These are phyloP conservation scores for Salix brachista DNA, from an alignment of 345 rosid species.

Conservation along the genomic window DNA sequence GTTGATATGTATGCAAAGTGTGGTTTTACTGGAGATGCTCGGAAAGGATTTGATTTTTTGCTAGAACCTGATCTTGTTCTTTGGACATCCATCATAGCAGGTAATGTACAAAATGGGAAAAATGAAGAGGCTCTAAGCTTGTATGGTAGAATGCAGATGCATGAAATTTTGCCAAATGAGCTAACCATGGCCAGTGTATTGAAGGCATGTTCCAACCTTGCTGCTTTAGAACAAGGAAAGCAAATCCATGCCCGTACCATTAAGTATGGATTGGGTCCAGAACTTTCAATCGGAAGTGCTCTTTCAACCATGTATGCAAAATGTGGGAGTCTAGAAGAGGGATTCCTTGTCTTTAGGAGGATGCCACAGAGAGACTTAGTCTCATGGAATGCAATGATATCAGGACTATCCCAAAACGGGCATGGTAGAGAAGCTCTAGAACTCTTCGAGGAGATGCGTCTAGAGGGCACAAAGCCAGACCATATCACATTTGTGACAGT, in stretches of 20 bases:
- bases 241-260: conserved; percentile 25
- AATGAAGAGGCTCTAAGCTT: conserved; percentile 24
- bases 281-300: conserved; percentile 22
- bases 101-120: conserved; percentile 26
- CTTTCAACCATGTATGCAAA: conserved; percentile 30
- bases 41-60: conserved; percentile 15
- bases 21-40: conserved; percentile 16
- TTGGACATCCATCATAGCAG: conserved; percentile 32
- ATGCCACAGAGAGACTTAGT: conserved; percentile 20
- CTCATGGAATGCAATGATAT: conserved; percentile 35
- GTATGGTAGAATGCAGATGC: conserved; percentile 22
- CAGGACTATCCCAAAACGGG: conserved; percentile 29
- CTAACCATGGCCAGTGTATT: conserved; percentile 30
- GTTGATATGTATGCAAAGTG: conserved; percentile 30
- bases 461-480: conserved; percentile 24
- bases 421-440: conserved; percentile 25
- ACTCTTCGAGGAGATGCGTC: conserved; percentile 28
- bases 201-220: conserved; percentile 27
- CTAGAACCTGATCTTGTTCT: conserved; percentile 23
- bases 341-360: conserved; percentile 12
- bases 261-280: conserved; percentile 19
- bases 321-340: conserved; percentile 26
- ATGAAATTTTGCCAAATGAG: conserved; percentile 26
- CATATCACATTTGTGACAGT: conserved; percentile 26
- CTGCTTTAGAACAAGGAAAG: conserved; percentile 28